Conservation (phyloP, 148 eudicot species). For the Oxyria digyna region DNA sequence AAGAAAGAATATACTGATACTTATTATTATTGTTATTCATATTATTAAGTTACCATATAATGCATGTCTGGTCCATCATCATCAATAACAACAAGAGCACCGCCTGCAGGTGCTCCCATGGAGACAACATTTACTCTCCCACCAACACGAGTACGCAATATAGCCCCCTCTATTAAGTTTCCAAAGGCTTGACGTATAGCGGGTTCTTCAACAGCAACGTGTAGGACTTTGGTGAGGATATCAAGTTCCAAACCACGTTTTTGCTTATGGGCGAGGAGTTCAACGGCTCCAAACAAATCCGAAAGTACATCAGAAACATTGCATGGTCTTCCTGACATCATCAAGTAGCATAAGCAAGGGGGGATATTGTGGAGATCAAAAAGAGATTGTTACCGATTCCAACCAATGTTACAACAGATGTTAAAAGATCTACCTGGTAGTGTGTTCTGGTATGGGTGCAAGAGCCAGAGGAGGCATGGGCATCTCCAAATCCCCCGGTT, state of each 20-base stretch:
- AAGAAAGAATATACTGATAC: not conserved
- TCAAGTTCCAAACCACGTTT: constrained; percentile 45
- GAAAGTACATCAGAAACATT: constrained; percentile 65
- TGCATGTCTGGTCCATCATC: constrained; percentile 99
- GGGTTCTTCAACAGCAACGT: constrained; percentile 74
- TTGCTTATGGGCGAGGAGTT: constrained; percentile 78
- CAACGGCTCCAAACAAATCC: constrained; percentile 75
- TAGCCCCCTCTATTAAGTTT: constrained; percentile 88
- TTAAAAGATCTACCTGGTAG: constrained; percentile 36
- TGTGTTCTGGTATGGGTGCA: constrained; percentile 46
- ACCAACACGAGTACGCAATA: constrained; percentile 65
- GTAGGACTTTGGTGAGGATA: constrained; percentile 34
- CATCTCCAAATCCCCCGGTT: constrained; percentile 52
- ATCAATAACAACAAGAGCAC: constrained; percentile 76
- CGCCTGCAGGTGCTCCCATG: constrained; percentile 87
- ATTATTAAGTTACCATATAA: constrained; percentile 66
- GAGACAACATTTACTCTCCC: constrained; percentile 76
- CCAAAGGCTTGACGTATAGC: constrained; percentile 90
- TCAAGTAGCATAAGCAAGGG: constrained; percentile 22
- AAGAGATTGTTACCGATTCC: not conserved
- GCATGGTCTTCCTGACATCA: constrained; percentile 70
- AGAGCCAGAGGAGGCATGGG: constrained; percentile 98
- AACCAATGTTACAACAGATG: not conserved
- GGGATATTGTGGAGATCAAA: not conserved
- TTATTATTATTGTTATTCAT: too few species aligned